Evolutionary conservation across 2,329 filamentous ascomycete genomes (phyloP).

Genomic region (Arachnopeziza araneosa): DNA sequence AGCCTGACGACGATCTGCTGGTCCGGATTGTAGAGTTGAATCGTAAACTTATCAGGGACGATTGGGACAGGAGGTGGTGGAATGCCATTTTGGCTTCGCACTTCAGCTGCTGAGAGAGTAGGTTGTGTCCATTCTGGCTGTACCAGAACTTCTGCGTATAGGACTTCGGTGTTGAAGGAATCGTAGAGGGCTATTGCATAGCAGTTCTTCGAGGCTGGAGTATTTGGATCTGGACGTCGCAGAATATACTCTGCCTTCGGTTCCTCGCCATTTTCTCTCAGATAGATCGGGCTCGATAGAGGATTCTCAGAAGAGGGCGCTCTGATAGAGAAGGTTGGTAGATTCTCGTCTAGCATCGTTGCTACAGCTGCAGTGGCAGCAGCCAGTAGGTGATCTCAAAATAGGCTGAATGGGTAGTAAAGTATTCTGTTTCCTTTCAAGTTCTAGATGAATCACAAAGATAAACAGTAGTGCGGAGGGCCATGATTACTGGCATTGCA

Average conservation of each 20-base stretch:
- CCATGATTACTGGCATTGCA: slow-evolving; percentile 9
- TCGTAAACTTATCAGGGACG: slow-evolving; percentile 70
- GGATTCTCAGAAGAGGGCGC: slow-evolving; percentile 42
- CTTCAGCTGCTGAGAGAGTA: slow-evolving; percentile 72
- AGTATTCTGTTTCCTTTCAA: slow-evolving; percentile 7
- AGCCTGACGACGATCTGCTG: slow-evolving; percentile 68
- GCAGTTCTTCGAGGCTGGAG: slow-evolving; percentile 67
- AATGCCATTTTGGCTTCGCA: slow-evolving; percentile 63
- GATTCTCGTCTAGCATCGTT: slow-evolving; percentile 84
- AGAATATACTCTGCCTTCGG: slow-evolving; percentile 76
- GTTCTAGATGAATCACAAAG: slow-evolving; percentile 2
- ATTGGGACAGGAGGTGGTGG: slow-evolving; percentile 63
- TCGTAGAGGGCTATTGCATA: slow-evolving; percentile 86
- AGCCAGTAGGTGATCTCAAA: slow-evolving; percentile 5
- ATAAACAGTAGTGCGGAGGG: background rate
- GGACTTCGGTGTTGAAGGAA: slow-evolving; percentile 69
- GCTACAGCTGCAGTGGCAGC: slow-evolving; percentile 14
- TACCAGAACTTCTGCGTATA: slow-evolving; percentile 83
- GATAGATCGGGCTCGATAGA: slow-evolving; percentile 48
- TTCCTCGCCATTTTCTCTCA: slow-evolving; percentile 72
- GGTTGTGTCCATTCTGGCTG: slow-evolving; percentile 83
- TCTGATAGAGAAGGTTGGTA: slow-evolving; percentile 65
- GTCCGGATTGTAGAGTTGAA: slow-evolving; percentile 92
- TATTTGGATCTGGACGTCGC: slow-evolving; percentile 66
- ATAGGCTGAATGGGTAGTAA: background rate